Conservation (phyloP, 371 early-diverging fungal genomes). For the Mucor lusitanicus region DNA sequence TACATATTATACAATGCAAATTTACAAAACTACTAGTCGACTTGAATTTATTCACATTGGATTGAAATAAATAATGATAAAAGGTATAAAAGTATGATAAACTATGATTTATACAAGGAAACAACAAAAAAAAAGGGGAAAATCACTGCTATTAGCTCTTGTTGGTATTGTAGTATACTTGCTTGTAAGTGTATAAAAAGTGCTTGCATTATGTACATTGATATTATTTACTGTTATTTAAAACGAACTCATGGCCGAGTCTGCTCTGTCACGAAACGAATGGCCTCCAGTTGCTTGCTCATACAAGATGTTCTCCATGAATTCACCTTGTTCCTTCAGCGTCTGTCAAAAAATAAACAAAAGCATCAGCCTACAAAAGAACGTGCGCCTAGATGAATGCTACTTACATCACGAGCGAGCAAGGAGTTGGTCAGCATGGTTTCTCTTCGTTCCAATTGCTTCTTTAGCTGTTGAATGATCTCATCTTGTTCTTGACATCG, state of each 20-base stretch:
- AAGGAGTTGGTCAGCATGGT: slow-evolving; percentile 24
- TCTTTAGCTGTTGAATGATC: slow-evolving; percentile 11
- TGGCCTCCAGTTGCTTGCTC: slow-evolving; percentile 43
- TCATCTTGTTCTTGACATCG: slow-evolving; percentile 1
- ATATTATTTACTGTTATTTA: slow-evolving; percentile 1
- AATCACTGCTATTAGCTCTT: background rate
- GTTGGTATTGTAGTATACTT: background rate
- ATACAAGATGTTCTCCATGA: slow-evolving; percentile 42
- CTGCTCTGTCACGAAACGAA: slow-evolving; percentile 12
- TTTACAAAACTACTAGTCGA: too few species aligned
- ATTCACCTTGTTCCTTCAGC: slow-evolving; percentile 39
- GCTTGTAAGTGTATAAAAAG: background rate
- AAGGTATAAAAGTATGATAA: background rate
- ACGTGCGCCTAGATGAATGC: background rate
- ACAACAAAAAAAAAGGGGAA: background rate
- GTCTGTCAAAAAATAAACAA: slow-evolving; percentile 13
- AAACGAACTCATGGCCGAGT: slow-evolving; percentile 12
- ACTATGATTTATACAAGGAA: background rate
- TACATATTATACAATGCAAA: too few species aligned
- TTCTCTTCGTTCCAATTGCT: slow-evolving; percentile 29
- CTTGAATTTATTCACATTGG: too few species aligned
- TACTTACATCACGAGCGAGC: slow-evolving; percentile 34
- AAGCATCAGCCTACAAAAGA: background rate
- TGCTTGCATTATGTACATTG: background rate
- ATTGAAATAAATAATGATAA: too few species aligned